Conservation (phyloP, 352 stramenopile species). For the Phytophthora melonis region DNA sequence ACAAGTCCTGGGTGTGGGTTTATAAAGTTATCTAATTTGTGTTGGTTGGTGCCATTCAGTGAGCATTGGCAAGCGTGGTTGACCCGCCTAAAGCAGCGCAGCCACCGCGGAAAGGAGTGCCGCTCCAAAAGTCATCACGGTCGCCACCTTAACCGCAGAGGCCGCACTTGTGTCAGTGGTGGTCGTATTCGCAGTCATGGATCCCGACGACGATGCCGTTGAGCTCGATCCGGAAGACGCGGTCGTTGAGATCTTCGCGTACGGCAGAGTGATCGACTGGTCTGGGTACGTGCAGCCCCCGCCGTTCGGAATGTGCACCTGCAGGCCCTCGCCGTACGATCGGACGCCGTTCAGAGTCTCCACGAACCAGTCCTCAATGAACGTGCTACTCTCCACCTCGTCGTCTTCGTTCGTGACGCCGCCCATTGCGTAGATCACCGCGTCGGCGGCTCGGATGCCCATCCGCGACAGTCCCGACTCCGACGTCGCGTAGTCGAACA, state of each 20-base stretch:
- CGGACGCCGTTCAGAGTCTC: not conserved
- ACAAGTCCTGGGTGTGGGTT: too few relatives aligned
- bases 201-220: not conserved
- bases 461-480: slow-evolving; percentile 40
- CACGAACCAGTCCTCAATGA: slow-evolving; percentile 10
- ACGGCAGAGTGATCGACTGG: slow-evolving; percentile 36
- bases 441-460: slow-evolving; percentile 19
- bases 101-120: not conserved
- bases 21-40: too few relatives aligned
- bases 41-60: too few relatives aligned
- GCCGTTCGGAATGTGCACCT: slow-evolving; percentile 41
- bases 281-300: slow-evolving; percentile 37
- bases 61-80: too few relatives aligned
- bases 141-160: not conserved
- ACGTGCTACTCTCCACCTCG: not conserved
- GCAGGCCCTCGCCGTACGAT: slow-evolving; percentile 14
- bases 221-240: too few relatives aligned
- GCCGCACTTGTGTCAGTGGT: not conserved
- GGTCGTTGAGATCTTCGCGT: slow-evolving; percentile 7
- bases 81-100: not conserved
- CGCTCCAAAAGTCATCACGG: not conserved
- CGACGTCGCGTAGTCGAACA: slow-evolving; percentile 38
- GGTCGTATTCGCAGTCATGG: not conserved
- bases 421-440: slow-evolving; percentile 16
- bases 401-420: not conserved